These are phyloP conservation scores for Mycosphaerella sp. DNA, from an alignment of 2,329 filamentous ascomycete species.

Conservation along the genomic window DNA sequence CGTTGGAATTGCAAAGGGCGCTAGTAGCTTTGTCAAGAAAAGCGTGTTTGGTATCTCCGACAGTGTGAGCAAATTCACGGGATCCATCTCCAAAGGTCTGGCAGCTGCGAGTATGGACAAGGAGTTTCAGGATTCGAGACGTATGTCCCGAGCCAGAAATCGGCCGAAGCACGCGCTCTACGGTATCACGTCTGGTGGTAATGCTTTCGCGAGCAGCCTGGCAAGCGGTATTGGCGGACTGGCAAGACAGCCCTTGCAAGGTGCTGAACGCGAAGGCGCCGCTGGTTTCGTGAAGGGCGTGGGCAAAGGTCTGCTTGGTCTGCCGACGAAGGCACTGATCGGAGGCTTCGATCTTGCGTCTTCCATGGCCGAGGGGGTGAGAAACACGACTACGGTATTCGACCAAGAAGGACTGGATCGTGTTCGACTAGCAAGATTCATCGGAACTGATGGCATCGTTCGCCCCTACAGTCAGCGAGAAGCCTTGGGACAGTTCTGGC, in stretches of 20 bases:
- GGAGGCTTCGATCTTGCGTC: slow-evolving; percentile 95
- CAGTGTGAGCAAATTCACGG: slow-evolving; percentile 96
- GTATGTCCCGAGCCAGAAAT: slow-evolving; percentile 89
- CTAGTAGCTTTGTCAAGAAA: slow-evolving; percentile 96
- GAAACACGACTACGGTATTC: slow-evolving; percentile 98
- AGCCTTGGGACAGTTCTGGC: slow-evolving; percentile 94
- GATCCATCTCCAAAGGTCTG: slow-evolving; percentile 92
- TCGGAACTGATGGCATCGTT: slow-evolving; percentile 86
- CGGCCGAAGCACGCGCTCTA: slow-evolving; percentile 95
- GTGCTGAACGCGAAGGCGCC: slow-evolving; percentile 90
- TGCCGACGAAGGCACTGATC: slow-evolving; percentile 96
- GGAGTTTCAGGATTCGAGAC: slow-evolving; percentile 92
- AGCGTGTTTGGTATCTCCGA: slow-evolving; percentile 96
- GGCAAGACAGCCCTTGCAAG: slow-evolving; percentile 87
- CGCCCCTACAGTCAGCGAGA: slow-evolving; percentile 91
- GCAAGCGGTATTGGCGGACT: slow-evolving; percentile 91
- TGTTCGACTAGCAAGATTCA: slow-evolving; percentile 86
- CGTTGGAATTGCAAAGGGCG: slow-evolving; percentile 90
- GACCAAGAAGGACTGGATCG: slow-evolving; percentile 91
- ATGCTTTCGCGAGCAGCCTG: slow-evolving; percentile 86
- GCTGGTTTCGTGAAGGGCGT: slow-evolving; percentile 96
- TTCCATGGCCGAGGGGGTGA: slow-evolving; percentile 93
- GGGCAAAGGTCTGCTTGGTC: slow-evolving; percentile 84
- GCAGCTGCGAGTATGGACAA: slow-evolving; percentile 95
- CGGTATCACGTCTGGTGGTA: slow-evolving; percentile 89